These are phyloP conservation scores for Aspergillus bertholletiae DNA, from an alignment of 495 filamentous ascomycete genomes.

Conservation along the genomic window DNA sequence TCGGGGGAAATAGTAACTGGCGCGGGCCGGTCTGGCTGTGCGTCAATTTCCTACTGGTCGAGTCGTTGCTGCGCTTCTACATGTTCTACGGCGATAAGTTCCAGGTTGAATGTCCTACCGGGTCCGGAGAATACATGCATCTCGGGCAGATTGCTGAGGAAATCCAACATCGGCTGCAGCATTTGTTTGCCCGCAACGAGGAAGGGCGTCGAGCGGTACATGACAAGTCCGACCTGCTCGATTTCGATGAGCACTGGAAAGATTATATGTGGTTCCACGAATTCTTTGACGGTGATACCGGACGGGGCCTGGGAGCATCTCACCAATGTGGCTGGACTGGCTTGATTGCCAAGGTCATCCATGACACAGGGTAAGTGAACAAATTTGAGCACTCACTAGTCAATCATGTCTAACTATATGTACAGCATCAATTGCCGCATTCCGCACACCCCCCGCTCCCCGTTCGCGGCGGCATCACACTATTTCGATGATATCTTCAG, in stretches of 20 bases:
- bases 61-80: conserved; percentile 87
- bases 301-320: conserved; percentile 84
- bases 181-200: conserved; percentile 79
- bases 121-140: conserved; percentile 94
- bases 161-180: conserved; percentile 90
- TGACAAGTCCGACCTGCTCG: conserved; percentile 72
- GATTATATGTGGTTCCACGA: conserved; percentile 95
- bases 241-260: conserved; percentile 89
- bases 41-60: conserved; percentile 92
- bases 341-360: conserved; percentile 91
- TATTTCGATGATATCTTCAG: conserved; percentile 94
- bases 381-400: neutral
- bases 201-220: conserved; percentile 86
- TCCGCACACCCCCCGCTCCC: conserved; percentile 88
- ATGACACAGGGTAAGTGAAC: conserved; percentile 78
- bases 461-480: conserved; percentile 74
- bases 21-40: conserved; percentile 91
- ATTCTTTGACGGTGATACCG: conserved; percentile 92
- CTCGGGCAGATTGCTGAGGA: conserved; percentile 95
- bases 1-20: conserved; percentile 98
- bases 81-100: conserved; percentile 90
- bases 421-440: conserved; percentile 81
- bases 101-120: conserved; percentile 89
- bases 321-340: conserved; percentile 99
- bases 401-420: conserved; percentile 8